Evolutionary conservation across 139 green algal species (phyloP).

Genomic region (Closterium sp.): DNA sequence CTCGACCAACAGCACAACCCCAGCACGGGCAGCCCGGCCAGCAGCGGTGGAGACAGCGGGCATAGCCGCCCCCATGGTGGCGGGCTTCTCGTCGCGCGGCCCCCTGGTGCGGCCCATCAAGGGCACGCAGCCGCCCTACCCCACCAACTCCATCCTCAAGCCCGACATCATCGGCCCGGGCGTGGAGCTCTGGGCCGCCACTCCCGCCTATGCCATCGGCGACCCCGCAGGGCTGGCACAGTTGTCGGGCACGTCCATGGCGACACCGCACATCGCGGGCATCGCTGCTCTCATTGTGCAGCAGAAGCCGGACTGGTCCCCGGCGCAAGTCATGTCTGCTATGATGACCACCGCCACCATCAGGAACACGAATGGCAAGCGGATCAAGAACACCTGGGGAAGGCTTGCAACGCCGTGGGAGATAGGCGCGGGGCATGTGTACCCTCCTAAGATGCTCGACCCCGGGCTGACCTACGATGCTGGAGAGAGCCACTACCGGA

Average conservation of each 20-base stretch:
- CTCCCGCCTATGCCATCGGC: not conserved
- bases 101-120: not conserved
- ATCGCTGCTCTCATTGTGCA: conserved; percentile 1
- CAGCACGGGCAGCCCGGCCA: not conserved
- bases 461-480: conserved; percentile 29
- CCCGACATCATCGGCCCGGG: not conserved
- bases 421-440: conserved; percentile 11
- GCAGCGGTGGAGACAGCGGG: not conserved
- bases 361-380: not conserved
- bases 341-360: not conserved
- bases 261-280: conserved; percentile 6
- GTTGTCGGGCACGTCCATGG: conserved; percentile 13
- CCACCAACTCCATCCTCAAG: conserved; percentile 6
- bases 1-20: not conserved
- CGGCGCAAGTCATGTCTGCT: not conserved
- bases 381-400: not conserved
- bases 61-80: not conserved
- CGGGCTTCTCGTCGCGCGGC: not conserved
- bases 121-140: not conserved
- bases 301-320: conserved; percentile 25
- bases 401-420: not conserved
- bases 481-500: not conserved
- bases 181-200: not conserved
- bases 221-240: not conserved
- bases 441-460: not conserved